Conservation (phyloP, 148 eudicot species). For the Persicaria tinctoria region DNA sequence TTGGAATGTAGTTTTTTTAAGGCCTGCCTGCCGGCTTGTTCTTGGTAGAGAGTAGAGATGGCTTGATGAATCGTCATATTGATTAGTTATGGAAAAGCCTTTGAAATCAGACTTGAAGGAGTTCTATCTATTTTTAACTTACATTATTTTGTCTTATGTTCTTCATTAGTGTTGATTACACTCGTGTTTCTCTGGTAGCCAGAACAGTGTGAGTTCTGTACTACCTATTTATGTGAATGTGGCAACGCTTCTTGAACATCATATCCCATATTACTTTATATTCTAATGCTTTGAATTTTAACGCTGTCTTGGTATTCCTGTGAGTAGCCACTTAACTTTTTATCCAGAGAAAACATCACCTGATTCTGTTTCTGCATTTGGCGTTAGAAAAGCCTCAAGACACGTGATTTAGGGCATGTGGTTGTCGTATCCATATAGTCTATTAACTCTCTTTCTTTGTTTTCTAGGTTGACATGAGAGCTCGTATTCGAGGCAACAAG, state of each 20-base stretch:
- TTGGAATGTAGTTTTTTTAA: not conserved
- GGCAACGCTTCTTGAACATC: not conserved
- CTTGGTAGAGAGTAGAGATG: not conserved
- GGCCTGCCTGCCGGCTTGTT: not conserved
- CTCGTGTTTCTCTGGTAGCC: not conserved
- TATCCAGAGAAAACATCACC: not conserved
- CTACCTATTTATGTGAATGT: not conserved
- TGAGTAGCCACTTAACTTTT: not conserved
- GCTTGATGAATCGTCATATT: not conserved
- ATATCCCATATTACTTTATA: not conserved
- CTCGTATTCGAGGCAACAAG: constrained; percentile 83
- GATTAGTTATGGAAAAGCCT: not conserved
- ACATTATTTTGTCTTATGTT: not conserved
- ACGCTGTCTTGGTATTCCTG: not conserved
- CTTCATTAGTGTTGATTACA: not conserved
- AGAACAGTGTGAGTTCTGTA: not conserved
- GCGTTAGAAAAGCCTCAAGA: not conserved
- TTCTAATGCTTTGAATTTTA: not conserved
- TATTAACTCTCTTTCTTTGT: not conserved
- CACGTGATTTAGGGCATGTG: not conserved
- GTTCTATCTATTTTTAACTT: not conserved
- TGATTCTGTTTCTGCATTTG: not conserved
- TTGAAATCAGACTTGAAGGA: not conserved
- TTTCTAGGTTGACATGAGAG: constrained; percentile 86
- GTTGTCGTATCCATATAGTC: not conserved